These are phyloP conservation scores for Xerocomellus dryophilus DNA, from an alignment of 768 basidiomycete genomes.

Conservation along the genomic window DNA sequence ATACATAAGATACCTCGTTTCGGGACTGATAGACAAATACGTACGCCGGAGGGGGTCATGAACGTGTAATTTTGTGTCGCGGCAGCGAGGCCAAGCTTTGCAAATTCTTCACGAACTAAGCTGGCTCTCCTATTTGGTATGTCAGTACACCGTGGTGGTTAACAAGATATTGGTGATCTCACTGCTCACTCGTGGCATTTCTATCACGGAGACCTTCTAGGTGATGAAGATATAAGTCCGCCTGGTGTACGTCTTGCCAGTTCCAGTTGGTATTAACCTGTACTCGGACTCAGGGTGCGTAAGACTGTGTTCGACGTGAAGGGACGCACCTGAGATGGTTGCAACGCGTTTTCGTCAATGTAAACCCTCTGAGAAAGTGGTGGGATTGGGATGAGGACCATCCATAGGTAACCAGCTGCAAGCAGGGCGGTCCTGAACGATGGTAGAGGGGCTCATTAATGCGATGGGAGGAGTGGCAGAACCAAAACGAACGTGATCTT, in stretches of 20 bases:
- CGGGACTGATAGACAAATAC: neutral
- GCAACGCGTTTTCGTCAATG: slow-evolving; percentile 94
- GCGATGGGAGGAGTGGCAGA: neutral
- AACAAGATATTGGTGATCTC: slow-evolving; percentile 32
- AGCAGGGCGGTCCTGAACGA: slow-evolving; percentile 53
- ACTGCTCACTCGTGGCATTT: slow-evolving; percentile 73
- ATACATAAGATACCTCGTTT: neutral
- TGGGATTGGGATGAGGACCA: slow-evolving; percentile 69
- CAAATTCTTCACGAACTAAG: slow-evolving; percentile 62
- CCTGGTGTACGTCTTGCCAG: slow-evolving; percentile 86
- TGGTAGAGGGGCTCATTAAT: neutral
- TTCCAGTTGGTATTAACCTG: slow-evolving; percentile 91
- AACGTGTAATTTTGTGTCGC: slow-evolving; percentile 70
- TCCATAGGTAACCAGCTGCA: slow-evolving; percentile 73
- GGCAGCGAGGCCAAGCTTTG: slow-evolving; percentile 68
- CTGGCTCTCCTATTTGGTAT: slow-evolving; percentile 54
- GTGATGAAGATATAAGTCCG: slow-evolving; percentile 75
- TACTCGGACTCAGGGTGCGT: slow-evolving; percentile 2
- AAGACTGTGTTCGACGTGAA: neutral
- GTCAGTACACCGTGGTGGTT: neutral
- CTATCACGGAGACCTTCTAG: slow-evolving; percentile 59
- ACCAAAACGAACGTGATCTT: slow-evolving; percentile 27
- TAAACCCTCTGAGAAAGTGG: slow-evolving; percentile 67
- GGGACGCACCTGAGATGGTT: slow-evolving; percentile 75
- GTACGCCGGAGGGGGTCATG: slow-evolving; percentile 48